Evolutionary conservation across 768 basidiomycete species (phyloP), one percentile per base, ranked within the genome.

Genomic region (Tulasnella calospora): DNA sequence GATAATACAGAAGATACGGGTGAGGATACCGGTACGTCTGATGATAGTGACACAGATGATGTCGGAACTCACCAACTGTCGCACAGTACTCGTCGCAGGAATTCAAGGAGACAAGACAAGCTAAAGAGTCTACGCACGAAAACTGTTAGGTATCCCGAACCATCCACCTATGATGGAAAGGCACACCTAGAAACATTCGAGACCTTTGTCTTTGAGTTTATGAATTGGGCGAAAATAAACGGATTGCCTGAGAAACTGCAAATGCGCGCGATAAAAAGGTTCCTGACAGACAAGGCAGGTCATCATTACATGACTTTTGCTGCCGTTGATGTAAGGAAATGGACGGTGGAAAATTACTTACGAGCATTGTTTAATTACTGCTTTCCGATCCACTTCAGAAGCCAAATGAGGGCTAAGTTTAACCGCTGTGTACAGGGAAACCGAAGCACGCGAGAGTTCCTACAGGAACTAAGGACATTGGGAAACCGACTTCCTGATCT

Each of bases 251-350:
- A 27, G 47, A 46, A 57, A 27, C 61, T 6, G 8, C 21, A 55
- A 55, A 38, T 75, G 27, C 8, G 5, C 61, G 21, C 41, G 27
- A 23, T 75, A 12, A 75, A 75, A 27, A 44, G 74, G 74, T 75
- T 75, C 74, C 38, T 75, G 21, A 75, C 74, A 9, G 74, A 38
- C 38, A 75, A 75, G 27, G 74, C 74, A 73, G 74, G 74, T 55
- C n/a, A n/a, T n/a, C n/a, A n/a, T n/a, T n/a, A n/a, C n/a, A n/a
- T n/a, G n/a, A n/a, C n/a, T n/a, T n/a, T n/a, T n/a, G n/a, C n/a
- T n/a, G n/a, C n/a, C 21, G 27, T 55, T 33, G 38, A 76, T 36
- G 6, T 38, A 3, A 67, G 51, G n/a, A 15, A 17, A 30, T 76
- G 55, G 55, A 76, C 46, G 5, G 30, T 76, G 17, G 33, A 55